Conservation (phyloP, 2,329 filamentous ascomycete species). For the Gnomoniopsis smithogilvyi region DNA sequence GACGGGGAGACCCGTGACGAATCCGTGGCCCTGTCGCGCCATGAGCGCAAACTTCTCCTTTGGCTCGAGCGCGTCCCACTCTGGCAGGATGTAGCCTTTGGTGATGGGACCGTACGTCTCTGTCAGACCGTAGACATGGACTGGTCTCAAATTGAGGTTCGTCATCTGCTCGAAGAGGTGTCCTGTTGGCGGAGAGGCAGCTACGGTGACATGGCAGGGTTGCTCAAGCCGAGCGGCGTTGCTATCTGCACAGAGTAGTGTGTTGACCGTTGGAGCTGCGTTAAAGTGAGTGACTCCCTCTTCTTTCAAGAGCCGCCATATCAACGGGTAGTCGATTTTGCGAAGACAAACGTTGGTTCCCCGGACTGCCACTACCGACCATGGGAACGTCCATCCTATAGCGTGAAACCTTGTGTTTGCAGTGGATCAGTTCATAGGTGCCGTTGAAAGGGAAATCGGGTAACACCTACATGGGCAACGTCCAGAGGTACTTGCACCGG, state of each 20-base stretch:
- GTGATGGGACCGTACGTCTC: slow-evolving; percentile 96
- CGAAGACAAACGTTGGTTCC: slow-evolving; percentile 94
- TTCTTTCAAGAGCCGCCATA: slow-evolving; percentile 84
- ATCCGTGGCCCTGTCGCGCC: slow-evolving; percentile 92
- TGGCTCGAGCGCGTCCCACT: slow-evolving; percentile 71
- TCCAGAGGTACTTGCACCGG: slow-evolving; percentile 85
- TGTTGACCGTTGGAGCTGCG: slow-evolving; percentile 95
- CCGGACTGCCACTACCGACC: slow-evolving; percentile 87
- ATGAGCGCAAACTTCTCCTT: slow-evolving; percentile 84
- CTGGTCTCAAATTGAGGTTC: slow-evolving; percentile 76
- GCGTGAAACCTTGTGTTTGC: slow-evolving; percentile 54
- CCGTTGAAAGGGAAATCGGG: neutral
- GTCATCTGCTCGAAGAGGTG: slow-evolving; percentile 91
- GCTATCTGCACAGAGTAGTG: slow-evolving; percentile 76
- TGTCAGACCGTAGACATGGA: slow-evolving; percentile 87
- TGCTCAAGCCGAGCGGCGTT: slow-evolving; percentile 68
- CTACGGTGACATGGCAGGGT: slow-evolving; percentile 83
- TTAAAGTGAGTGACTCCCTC: slow-evolving; percentile 93
- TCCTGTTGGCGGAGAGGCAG: slow-evolving; percentile 83
- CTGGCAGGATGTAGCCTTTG: slow-evolving; percentile 83
- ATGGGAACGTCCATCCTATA: slow-evolving; percentile 82
- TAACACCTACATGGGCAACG: slow-evolving; percentile 81
- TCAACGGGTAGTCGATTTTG: slow-evolving; percentile 91
- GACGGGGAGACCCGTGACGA: slow-evolving; percentile 75
- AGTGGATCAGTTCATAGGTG: neutral